Evolutionary conservation across 1,284 basidiomycete genomes (phyloP).

Genomic region (Fomitopsis betulina): DNA sequence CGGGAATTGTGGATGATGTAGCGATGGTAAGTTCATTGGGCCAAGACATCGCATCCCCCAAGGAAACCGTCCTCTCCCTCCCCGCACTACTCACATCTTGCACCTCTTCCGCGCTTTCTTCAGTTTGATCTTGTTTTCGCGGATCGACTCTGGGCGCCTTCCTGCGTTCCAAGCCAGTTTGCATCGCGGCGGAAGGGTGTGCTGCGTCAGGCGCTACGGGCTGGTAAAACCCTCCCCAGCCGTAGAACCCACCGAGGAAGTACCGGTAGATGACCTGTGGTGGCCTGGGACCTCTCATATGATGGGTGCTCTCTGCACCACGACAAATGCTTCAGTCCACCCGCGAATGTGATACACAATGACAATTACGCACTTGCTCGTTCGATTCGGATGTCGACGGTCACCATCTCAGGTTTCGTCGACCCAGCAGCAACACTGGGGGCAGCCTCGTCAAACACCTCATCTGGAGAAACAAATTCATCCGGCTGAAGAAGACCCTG

Average conservation of each 20-base stretch:
- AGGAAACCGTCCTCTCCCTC: background rate
- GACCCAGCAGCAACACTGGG: background rate
- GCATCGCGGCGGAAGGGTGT: background rate
- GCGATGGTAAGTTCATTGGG: background rate
- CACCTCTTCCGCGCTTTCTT: background rate
- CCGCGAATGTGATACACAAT: background rate
- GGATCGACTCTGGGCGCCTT: background rate
- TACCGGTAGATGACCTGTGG: background rate
- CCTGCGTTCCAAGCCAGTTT: background rate
- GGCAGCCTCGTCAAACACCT: background rate
- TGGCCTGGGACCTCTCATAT: background rate
- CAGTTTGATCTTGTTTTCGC: background rate
- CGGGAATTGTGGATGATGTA: background rate
- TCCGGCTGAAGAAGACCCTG: conserved; percentile 14
- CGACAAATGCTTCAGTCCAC: background rate
- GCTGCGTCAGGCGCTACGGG: background rate
- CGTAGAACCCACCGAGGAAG: conserved; percentile 9
- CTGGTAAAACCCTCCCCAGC: conserved; percentile 20
- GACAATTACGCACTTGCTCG: conserved; percentile 15
- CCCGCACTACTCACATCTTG: background rate
- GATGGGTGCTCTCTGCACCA: background rate
- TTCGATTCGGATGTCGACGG: conserved; percentile 19
- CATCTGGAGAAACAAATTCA: conserved; percentile 1
- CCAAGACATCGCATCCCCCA: background rate
- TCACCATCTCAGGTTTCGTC: conserved; percentile 2